These are phyloP conservation scores for Ceriops tagal DNA, from an alignment of 345 rosid species.

Conservation along the genomic window DNA sequence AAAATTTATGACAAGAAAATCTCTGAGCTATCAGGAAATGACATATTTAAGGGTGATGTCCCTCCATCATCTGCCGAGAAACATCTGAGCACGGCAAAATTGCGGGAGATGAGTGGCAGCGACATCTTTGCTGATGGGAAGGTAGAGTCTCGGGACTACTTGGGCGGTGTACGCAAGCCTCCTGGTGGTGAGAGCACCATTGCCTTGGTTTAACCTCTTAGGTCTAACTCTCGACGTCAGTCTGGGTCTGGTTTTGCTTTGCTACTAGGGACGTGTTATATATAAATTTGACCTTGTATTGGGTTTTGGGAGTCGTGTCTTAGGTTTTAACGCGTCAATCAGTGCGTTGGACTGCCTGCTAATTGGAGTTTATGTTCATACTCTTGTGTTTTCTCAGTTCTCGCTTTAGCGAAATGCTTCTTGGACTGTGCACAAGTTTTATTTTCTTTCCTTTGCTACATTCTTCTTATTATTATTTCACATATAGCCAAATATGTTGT, in stretches of 20 bases:
- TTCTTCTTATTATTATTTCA: not conserved
- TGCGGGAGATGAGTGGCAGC: constrained; percentile 76
- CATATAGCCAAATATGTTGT: not conserved
- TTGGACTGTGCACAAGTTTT: constrained; percentile 15
- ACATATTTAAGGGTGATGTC: constrained; percentile 72
- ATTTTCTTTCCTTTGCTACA: not conserved
- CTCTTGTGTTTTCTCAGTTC: constrained; percentile 28
- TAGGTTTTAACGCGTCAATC: constrained; percentile 37
- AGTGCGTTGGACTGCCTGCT: constrained; percentile 32
- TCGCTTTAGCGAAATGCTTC: constrained; percentile 16
- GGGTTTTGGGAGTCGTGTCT: constrained; percentile 39
- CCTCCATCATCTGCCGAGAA: constrained; percentile 57
- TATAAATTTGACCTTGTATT: constrained; percentile 38
- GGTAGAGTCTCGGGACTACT: constrained; percentile 77
- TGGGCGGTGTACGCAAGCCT: constrained; percentile 96
- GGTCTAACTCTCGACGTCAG: constrained; percentile 32
- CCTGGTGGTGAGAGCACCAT: constrained; percentile 98
- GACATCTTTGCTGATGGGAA: constrained; percentile 90
- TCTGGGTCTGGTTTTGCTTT: constrained; percentile 30
- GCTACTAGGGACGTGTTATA: constrained; percentile 36
- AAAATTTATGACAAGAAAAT: constrained; percentile 74
- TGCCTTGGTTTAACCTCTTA: constrained; percentile 62
- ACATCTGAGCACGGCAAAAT: constrained; percentile 63
- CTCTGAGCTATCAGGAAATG: constrained; percentile 76
- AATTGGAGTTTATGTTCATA: constrained; percentile 41